Base-by-base conservation (phyloP, 2,329 filamentous ascomycete genomes). In the Xylariaceae sp. region DNA sequence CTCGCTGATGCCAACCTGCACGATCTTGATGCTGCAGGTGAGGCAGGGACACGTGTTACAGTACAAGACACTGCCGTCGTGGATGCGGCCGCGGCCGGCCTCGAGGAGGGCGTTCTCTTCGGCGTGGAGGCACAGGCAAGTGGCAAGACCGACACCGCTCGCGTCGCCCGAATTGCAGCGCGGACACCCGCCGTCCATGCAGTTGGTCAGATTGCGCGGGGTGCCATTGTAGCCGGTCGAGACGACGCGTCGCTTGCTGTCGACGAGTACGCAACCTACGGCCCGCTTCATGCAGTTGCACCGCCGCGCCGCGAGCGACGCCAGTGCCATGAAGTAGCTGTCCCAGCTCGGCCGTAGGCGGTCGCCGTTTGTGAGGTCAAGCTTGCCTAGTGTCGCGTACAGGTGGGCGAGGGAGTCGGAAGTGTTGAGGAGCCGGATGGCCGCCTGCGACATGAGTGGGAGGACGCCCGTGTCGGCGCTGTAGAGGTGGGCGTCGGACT, bases 251-350 rank as follows among this genome's bases (percentile, higher is more conserved):
- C 85, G 86, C 67, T 91, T 86, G 60, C 87, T 80, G 56, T 77
- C 77, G 35, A 97, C 91, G 7, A 99, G 79, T 5, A 97, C 94
- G 73, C 91, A 96, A 6, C 94, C 94, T 1, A 99, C 94, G 61
- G 92, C 85, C 32, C 94, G 82, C 74, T 97, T 96, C 94, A 99
- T 99, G 76, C 94, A 99, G 72, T 99, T 99, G 68, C 86, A 90
- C 60, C 94, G 83, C 63, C 90, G 87, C 0, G 92, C 89, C 6
- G 94, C 94, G 47, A 99, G 83, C 35, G 88, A 90, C 4, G 94
- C 91, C n/a, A 99, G 78, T 41, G 89, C 84, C 94, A 99, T 99
- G 69, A 99, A 99, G 75, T 99, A 99, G 65, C 88, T 86, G 72
- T 99, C 94, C 94, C 94, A 99, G 47, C 83, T 86, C 0, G 94